Conservation (phyloP, 352 stramenopile species). For the Lagenidium sp. region DNA sequence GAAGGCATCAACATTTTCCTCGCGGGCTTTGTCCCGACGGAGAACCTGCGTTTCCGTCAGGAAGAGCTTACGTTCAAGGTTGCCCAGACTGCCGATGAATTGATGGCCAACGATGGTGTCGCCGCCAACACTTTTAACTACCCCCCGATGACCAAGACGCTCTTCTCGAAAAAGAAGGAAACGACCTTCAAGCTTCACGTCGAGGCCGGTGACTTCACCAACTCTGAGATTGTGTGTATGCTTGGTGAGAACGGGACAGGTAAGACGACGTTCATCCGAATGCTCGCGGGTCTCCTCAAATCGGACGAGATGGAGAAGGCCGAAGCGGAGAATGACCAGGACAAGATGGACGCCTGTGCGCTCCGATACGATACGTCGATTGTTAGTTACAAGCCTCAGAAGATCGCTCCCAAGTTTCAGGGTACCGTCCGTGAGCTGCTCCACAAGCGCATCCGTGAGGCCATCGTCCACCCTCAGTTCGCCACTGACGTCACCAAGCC, state of each 20-base stretch:
- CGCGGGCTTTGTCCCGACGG: conserved; percentile 97
- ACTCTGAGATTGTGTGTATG: conserved; percentile 99
- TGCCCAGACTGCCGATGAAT: conserved; percentile 89
- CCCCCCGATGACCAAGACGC: conserved; percentile 98
- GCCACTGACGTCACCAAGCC: conserved; percentile 98
- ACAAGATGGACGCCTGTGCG: conserved; percentile 68
- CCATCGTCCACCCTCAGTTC: conserved; percentile 98
- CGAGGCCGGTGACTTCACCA: conserved; percentile 94
- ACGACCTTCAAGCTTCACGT: conserved; percentile 97
- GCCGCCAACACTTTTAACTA: conserved; percentile 93
- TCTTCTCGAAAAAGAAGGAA: conserved; percentile 91
- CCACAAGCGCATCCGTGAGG: conserved; percentile 96
- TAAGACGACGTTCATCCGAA: conserved; percentile 99
- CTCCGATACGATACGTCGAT: conserved; percentile 79
- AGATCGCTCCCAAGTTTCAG: conserved; percentile 94
- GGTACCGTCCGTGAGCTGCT: conserved; percentile 97
- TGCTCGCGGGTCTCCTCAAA: conserved; percentile 98
- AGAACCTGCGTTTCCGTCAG: conserved; percentile 99
- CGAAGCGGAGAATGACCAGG: conserved; percentile 52
- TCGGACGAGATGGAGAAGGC: conserved; percentile 93
- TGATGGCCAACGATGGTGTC: conserved; percentile 76
- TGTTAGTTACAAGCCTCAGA: conserved; percentile 99
- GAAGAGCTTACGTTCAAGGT: conserved; percentile 99
- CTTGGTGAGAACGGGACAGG: conserved; percentile 99
- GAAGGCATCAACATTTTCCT: conserved; percentile 99